Evolutionary conservation across 2,329 filamentous ascomycete genomes (phyloP).

Genomic region (Fusarium sambucinum): DNA sequence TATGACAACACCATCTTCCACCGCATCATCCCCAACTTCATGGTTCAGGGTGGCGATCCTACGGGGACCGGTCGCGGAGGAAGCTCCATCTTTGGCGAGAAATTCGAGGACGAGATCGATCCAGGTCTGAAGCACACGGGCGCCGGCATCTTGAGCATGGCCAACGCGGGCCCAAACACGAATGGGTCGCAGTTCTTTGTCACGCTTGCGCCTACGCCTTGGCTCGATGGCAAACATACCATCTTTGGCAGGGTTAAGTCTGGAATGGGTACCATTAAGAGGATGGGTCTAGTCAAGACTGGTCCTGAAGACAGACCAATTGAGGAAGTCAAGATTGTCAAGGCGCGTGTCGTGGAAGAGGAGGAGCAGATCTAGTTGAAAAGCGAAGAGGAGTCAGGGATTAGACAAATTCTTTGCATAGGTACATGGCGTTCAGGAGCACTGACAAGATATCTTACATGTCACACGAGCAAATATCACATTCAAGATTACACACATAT

Average conservation of each 20-base stretch:
- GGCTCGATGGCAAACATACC: constrained; percentile 96
- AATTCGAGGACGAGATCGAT: constrained; percentile 92
- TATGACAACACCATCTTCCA: constrained; percentile 91
- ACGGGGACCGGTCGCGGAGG: constrained; percentile 94
- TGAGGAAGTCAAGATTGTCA: constrained; percentile 84
- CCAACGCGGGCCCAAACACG: constrained; percentile 91
- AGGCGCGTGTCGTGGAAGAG: constrained; percentile 76
- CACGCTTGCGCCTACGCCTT: constrained; percentile 92
- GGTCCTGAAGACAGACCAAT: constrained; percentile 82
- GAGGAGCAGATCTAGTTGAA: constrained; percentile 54
- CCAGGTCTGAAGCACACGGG: constrained; percentile 87
- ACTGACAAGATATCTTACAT: constrained; percentile 7
- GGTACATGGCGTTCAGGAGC: constrained; percentile 40
- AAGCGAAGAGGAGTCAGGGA: constrained; percentile 2
- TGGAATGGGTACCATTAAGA: constrained; percentile 85
- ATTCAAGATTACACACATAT: constrained; percentile 11
- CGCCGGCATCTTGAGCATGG: constrained; percentile 95
- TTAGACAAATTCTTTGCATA: constrained; percentile 19
- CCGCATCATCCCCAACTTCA: constrained; percentile 95
- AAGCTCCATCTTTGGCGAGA: constrained; percentile 88
- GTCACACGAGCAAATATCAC: constrained; percentile 12
- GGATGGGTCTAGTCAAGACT: constrained; percentile 90
- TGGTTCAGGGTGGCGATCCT: constrained; percentile 95
- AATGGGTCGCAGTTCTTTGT: constrained; percentile 98
- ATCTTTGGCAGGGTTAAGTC: constrained; percentile 92